phyloP scores from a whole-genome alignment of 1,284 basidiomycete species.

The Rhodotorula mucilaginosa region DNA sequence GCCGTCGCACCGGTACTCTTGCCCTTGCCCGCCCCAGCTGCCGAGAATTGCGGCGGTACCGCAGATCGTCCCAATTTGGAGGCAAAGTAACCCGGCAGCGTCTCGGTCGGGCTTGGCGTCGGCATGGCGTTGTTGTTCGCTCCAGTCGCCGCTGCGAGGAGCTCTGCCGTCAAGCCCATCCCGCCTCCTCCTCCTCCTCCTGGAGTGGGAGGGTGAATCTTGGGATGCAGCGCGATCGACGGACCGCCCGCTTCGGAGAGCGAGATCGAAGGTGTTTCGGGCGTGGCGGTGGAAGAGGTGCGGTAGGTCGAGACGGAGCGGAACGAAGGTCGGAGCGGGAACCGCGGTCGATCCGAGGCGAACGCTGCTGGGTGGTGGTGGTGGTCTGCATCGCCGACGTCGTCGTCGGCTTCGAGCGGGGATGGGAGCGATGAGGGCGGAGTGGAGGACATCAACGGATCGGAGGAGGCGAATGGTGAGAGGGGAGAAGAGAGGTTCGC shows the following conservation, averaged over 20 bases:
- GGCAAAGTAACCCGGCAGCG: conserved; percentile 28
- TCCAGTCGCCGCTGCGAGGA: neutral
- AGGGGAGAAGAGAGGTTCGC: neutral
- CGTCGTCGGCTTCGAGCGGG: neutral
- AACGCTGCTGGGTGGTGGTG: neutral
- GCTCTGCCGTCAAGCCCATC: neutral
- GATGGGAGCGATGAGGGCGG: neutral
- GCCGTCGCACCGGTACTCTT: neutral
- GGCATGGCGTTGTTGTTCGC: neutral
- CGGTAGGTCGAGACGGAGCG: neutral
- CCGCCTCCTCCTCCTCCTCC: neutral
- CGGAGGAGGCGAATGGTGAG: neutral
- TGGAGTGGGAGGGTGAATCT: conserved; percentile 4
- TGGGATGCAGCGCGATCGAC: conserved; percentile 27
- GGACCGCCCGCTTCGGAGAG: conserved; percentile 28
- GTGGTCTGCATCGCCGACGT: neutral
- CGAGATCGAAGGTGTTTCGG: conserved; percentile 28
- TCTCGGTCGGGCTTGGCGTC: conserved; percentile 33
- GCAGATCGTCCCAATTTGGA: neutral
- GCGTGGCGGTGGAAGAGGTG: neutral
- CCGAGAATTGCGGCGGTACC: neutral
- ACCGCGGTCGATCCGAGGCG: neutral
- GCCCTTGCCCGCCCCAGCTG: neutral
- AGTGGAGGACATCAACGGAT: neutral
- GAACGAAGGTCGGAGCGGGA: conserved; percentile 1